A percentile compares a stretch with the other conserved stretches of the same genome.
These are phyloP conservation scores for Carex scoparia DNA, from an alignment of 176 grass and related monocot species.

Conservation along the genomic window DNA sequence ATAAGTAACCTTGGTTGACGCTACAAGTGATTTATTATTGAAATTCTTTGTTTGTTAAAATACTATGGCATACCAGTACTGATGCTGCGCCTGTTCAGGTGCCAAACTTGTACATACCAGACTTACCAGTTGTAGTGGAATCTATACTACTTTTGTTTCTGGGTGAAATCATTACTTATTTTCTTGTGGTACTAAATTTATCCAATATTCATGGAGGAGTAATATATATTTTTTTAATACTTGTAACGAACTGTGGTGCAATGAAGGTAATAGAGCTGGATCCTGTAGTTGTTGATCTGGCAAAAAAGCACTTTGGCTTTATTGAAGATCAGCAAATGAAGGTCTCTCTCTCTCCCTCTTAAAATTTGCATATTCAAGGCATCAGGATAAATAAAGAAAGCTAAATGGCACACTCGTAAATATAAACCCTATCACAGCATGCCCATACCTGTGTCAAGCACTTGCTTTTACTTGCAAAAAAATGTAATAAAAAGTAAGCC, in stretches of 20 bases:
- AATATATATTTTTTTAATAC: constrained; percentile 3
- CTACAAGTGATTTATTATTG: not conserved
- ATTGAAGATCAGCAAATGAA: constrained; percentile 63
- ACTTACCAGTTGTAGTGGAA: not conserved
- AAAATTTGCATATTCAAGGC: not conserved
- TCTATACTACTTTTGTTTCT: not conserved
- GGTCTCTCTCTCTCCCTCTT: constrained; percentile 30
- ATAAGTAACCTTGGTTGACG: not conserved
- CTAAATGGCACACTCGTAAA: not conserved
- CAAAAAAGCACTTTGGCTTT: constrained; percentile 70
- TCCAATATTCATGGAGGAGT: not conserved
- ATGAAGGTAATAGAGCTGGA: constrained; percentile 79
- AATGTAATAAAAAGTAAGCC: not conserved
- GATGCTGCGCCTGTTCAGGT: not conserved
- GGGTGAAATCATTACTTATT: not conserved
- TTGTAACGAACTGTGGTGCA: not conserved
- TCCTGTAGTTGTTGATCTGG: constrained; percentile 65
- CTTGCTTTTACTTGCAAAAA: not conserved
- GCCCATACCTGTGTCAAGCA: not conserved
- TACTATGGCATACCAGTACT: not conserved
- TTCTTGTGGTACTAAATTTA: not conserved
- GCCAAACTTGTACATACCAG: not conserved
- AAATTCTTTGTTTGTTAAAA: not conserved
- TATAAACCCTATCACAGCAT: not conserved
- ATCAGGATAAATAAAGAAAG: constrained; percentile 13